phyloP scores from a whole-genome alignment of 2,329 filamentous ascomycete species.

The Penicillium crustosum region DNA sequence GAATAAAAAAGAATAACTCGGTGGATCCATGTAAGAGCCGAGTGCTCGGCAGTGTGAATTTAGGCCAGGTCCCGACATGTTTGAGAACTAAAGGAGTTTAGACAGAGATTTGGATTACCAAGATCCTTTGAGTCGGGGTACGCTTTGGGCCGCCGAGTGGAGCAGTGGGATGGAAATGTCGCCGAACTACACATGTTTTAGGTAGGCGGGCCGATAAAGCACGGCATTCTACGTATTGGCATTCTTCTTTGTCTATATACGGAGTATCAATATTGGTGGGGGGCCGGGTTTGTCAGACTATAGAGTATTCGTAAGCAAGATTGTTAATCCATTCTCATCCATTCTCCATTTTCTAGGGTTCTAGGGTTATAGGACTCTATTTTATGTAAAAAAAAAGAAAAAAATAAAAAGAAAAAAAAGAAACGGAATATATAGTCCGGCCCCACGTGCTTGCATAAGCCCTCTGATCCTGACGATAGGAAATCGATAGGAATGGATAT shows the following conservation, averaged over 20 bases:
- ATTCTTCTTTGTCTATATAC: not conserved
- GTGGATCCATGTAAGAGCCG: not conserved
- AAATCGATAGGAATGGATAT: conserved; percentile 1
- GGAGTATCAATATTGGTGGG: not conserved
- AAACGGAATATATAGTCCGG: conserved; percentile 5
- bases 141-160: conserved; percentile 1
- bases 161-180: not conserved
- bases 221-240: too few relatives aligned
- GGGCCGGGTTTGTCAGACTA: too few relatives aligned
- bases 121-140: not conserved
- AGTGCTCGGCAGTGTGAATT: not conserved
- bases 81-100: not conserved
- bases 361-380: too few relatives aligned
- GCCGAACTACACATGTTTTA: not conserved
- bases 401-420: not conserved
- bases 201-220: not conserved
- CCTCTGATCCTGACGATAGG: not conserved
- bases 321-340: not conserved
- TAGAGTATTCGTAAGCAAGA: not conserved
- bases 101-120: not conserved
- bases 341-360: too few relatives aligned
- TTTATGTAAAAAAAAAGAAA: not conserved
- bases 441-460: not conserved
- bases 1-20: not conserved
- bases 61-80: not conserved